Evolutionary conservation across 2,329 filamentous ascomycete genomes (phyloP).

Genomic region (Hypoxylon sp.): DNA sequence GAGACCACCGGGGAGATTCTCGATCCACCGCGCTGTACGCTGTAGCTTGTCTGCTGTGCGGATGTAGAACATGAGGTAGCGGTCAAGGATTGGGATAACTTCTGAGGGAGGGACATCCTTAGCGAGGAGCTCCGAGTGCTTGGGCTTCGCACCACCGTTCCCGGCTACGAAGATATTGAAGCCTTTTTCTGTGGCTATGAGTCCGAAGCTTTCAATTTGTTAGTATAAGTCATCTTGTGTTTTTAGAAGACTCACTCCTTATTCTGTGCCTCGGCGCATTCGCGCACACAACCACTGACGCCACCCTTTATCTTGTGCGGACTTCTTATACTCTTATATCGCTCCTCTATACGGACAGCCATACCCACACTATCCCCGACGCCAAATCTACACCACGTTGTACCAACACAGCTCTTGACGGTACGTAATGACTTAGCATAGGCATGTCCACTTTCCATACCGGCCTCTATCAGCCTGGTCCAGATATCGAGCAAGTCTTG

Average conservation of each 20-base stretch:
- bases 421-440: constrained; percentile 92
- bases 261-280: constrained; percentile 92
- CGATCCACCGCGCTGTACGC: constrained; percentile 89
- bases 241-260: too few relatives aligned
- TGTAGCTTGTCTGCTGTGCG: constrained; percentile 92
- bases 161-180: constrained; percentile 94
- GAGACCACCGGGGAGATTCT: constrained; percentile 86
- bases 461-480: constrained; percentile 83
- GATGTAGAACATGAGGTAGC: constrained; percentile 94
- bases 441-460: constrained; percentile 91
- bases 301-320: constrained; percentile 95
- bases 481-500: constrained; percentile 88
- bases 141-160: constrained; percentile 89
- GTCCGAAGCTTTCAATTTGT: constrained; percentile 72
- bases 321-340: constrained; percentile 90
- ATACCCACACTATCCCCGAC: constrained; percentile 93
- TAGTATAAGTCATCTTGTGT: too few relatives aligned
- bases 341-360: constrained; percentile 88
- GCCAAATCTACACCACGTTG: constrained; percentile 91
- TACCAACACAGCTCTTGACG: constrained; percentile 92
- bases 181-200: constrained; percentile 92
- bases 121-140: constrained; percentile 85
- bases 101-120: constrained; percentile 89
- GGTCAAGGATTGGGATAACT: constrained; percentile 86
- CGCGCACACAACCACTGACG: constrained; percentile 90